phyloP scores from a whole-genome alignment of 225 moss, liverwort and hornwort genomes.

The Sphagnum contortum region DNA sequence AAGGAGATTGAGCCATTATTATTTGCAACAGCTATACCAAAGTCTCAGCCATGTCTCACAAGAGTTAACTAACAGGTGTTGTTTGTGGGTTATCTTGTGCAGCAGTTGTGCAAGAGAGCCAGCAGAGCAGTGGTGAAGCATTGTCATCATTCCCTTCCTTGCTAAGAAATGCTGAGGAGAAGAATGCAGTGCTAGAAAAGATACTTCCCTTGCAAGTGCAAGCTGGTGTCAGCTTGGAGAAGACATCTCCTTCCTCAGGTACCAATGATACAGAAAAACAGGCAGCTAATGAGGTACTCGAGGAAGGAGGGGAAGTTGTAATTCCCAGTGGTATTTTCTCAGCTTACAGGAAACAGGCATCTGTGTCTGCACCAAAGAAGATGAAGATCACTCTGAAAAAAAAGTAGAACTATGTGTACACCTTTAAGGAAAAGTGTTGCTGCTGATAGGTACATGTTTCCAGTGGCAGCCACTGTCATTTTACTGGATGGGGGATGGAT shows the following conservation, averaged over 20 bases:
- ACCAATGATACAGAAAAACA: conserved; percentile 11
- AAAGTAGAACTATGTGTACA: conserved; percentile 3
- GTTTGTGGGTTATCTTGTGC: neutral
- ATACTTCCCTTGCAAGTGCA: neutral
- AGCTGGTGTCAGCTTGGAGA: neutral
- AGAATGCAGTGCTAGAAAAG: conserved; percentile 6
- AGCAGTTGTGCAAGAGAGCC: conserved; percentile 11
- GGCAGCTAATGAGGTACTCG: conserved; percentile 11
- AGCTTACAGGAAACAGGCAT: conserved; percentile 23
- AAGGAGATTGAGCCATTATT: neutral
- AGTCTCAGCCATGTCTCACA: neutral
- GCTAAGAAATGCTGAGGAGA: neutral
- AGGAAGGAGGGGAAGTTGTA: conserved; percentile 6
- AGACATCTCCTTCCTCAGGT: neutral
- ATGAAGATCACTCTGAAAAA: conserved; percentile 32
- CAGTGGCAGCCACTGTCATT: too few relatives aligned
- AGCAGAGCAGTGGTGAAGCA: neutral
- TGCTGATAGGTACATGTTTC: too few relatives aligned
- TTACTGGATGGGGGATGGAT: too few relatives aligned
- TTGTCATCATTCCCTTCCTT: neutral
- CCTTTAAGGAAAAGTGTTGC: too few relatives aligned
- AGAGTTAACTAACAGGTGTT: neutral
- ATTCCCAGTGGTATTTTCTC: conserved; percentile 15
- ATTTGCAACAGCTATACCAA: neutral
- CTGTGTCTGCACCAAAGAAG: conserved; percentile 19